These are phyloP conservation scores for Canavalia ensiformis DNA, from an alignment of 306 rosid species.

Conservation along the genomic window DNA sequence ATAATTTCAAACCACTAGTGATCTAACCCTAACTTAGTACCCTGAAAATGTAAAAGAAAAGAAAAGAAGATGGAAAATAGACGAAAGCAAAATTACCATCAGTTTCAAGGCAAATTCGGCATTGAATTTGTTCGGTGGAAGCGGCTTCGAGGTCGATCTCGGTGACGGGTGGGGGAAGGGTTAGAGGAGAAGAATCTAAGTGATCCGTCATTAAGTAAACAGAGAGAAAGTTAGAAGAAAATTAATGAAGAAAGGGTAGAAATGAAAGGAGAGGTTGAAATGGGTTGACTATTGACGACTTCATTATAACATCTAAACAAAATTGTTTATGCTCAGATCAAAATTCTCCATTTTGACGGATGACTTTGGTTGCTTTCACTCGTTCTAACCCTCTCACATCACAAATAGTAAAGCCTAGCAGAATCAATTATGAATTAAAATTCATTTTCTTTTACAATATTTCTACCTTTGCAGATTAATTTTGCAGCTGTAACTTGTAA, in stretches of 20 bases:
- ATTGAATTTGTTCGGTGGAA: conserved; percentile 79
- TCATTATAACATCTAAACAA: neutral
- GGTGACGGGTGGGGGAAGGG: conserved; percentile 60
- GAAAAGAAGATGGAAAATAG: neutral
- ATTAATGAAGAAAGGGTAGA: no score
- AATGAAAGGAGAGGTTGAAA: neutral
- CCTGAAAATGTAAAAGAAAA: neutral
- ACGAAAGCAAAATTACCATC: conserved; percentile 60
- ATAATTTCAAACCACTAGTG: neutral
- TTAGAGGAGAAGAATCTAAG: conserved; percentile 67
- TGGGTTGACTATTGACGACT: neutral
- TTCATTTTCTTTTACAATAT: no score
- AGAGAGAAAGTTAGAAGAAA: neutral
- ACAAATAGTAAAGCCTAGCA: neutral
- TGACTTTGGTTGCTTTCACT: neutral
- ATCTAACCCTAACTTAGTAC: neutral
- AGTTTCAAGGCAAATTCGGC: conserved; percentile 88
- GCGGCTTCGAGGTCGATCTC: conserved; percentile 92
- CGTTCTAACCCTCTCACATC: no score
- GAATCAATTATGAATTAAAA: neutral
- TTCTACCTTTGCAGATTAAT: no score
- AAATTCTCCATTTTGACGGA: neutral
- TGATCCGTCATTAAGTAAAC: conserved; percentile 55
- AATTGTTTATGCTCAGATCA: neutral
- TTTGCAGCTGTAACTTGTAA: no score